Evolutionary conservation across 202 grass and related monocot genomes (phyloP), one percentile per base, ranked within the genome.

Genomic region (Zoysia matrella): DNA sequence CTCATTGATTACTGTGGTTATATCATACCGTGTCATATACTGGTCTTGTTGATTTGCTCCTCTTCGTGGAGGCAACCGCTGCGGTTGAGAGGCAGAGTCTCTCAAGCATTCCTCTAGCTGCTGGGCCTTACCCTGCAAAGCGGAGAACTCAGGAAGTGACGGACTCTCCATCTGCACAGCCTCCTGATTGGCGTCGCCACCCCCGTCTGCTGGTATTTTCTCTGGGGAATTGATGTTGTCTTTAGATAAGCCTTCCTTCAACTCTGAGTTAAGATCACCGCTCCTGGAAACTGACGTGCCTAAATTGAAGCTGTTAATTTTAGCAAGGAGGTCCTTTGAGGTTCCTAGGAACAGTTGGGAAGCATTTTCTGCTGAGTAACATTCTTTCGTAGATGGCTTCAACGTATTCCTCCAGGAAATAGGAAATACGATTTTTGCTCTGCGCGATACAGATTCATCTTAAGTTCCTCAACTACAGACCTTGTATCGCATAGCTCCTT

Each of bases 281-380:
- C 84, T 83, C 81, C 72, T 75, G 64, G 0, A 5, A 77, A 84
- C 15, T 79, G 81, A 83, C 64, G 82, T 80, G 75, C 61, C 81
- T 71, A 82, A 52, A 67, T 65, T 46, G 42, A 70, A 41, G 64
- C 75, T 74, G 75, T 86, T 88, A 67, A 92, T 53, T 80, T 53
- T 89, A 60, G 60, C 75, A 51, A 71, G 4, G 22, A 97, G 86
- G 62, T 94, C 90, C 74, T 91, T 91, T 61, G 88, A 92, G 60
- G 71, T 75, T 73, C 75, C 88, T 54, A 92, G 75, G 47, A 92
- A 69, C 46, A 92, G 69, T 56, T 84, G 84, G 11, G 84, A 90
- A 76, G 81, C 80, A 88, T 86, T 91, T 82, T 94, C 92, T 70
- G 90, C 86, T 44, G 85, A 78, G 75, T 22, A 97, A 81, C 52